A percentile compares a stretch with the other conserved stretches of the same genome.
Conservation (phyloP, 306 rosid species). For the Lathyrus tuberosus region DNA sequence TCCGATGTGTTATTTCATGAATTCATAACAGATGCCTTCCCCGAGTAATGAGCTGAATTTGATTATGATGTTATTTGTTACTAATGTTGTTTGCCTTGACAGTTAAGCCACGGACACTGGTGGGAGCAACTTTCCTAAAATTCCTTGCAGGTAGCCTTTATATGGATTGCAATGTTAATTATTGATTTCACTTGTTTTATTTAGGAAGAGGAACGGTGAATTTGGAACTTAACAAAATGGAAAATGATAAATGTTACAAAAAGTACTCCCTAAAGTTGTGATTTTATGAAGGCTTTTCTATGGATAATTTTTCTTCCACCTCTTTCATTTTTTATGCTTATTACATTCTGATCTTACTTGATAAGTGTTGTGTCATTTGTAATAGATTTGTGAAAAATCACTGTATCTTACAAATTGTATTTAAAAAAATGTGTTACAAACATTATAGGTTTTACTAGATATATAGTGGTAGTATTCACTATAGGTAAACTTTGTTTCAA, state of each 20-base stretch:
- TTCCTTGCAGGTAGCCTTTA: slow-evolving; percentile 76
- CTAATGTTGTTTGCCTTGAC: slow-evolving; percentile 48
- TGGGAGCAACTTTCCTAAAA: slow-evolving; percentile 90
- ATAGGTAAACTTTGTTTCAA: slow-evolving; percentile 30
- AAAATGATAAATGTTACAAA: no score
- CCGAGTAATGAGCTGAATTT: slow-evolving; percentile 31
- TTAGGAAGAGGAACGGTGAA: slow-evolving; percentile 2
- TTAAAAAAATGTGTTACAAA: neutral
- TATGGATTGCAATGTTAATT: neutral
- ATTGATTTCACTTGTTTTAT: slow-evolving; percentile 5
- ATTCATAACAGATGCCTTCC: slow-evolving; percentile 18
- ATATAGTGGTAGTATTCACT: slow-evolving; percentile 16
- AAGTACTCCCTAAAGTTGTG: no score
- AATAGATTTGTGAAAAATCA: neutral
- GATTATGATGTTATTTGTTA: slow-evolving; percentile 35
- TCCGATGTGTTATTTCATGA: neutral
- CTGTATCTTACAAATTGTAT: neutral
- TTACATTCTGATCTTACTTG: neutral
- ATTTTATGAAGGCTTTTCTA: neutral
- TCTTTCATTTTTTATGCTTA: neutral
- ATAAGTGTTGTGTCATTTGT: slow-evolving; percentile 1
- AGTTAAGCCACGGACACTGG: slow-evolving; percentile 91
- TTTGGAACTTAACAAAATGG: no score
- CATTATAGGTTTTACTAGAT: slow-evolving; percentile 13
- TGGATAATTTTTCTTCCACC: slow-evolving; percentile 17